These are phyloP conservation scores for Corrigiola litoralis DNA, from an alignment of 179 eudicot genomes.

Conservation along the genomic window DNA sequence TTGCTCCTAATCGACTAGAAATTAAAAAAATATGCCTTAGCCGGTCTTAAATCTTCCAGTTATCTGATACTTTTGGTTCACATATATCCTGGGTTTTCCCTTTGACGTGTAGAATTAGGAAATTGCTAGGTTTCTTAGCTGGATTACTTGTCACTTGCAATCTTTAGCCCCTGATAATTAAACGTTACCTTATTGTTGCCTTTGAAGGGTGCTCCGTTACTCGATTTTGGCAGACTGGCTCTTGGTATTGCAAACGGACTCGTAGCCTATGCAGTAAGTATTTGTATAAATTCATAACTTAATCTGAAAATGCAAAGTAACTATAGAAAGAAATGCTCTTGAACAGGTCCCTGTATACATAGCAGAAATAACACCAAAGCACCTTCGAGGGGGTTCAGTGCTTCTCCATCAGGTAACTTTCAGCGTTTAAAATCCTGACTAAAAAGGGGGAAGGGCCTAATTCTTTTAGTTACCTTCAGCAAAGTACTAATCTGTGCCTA, in stretches of 20 bases:
- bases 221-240: slow-evolving; percentile 31
- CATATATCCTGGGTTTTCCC: too few species aligned
- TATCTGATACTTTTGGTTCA: too few species aligned
- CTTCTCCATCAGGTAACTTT: slow-evolving; percentile 55
- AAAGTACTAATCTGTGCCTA: background rate
- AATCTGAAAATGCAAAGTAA: background rate
- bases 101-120: too few species aligned
- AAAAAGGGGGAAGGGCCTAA: background rate
- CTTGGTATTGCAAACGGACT: slow-evolving; percentile 26
- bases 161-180: too few species aligned
- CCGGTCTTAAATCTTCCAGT: too few species aligned
- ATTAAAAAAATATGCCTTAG: too few species aligned
- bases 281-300: background rate
- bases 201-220: slow-evolving; percentile 32
- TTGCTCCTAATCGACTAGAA: background rate
- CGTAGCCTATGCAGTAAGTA: slow-evolving; percentile 25
- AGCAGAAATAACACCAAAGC: slow-evolving; percentile 80
- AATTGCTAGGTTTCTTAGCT: too few species aligned
- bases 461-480: background rate
- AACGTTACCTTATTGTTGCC: too few species aligned
- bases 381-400: slow-evolving; percentile 71
- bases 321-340: background rate
- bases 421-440: background rate
- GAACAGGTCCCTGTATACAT: slow-evolving; percentile 73
- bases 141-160: too few species aligned